Evolutionary conservation across 2,329 filamentous ascomycete species (phyloP), one percentile per base, ranked within the genome.

Genomic region (Escovopsis weberi): DNA sequence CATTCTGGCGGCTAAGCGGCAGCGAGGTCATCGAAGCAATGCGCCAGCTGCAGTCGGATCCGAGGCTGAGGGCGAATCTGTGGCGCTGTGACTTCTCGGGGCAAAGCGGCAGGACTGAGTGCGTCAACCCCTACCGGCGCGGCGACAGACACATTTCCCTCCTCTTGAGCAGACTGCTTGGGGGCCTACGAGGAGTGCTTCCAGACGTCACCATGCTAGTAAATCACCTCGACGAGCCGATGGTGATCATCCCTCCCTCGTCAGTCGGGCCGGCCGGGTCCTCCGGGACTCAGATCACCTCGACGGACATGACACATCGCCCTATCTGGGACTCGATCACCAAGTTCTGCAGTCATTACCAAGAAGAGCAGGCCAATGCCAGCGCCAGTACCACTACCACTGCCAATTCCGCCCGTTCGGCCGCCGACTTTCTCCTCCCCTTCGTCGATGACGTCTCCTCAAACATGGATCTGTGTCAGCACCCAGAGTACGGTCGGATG

Each of bases 191-290:
- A 0, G 53, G 49, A 0, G 37, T 45, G 2, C 38, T 68, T 4
- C 63, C 65, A 0, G 53, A 69, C 26, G 43, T 68, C 10, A 55
- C 53, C 8, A 63, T 72, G 23, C 55, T 70, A 0, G 53, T 70
- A 12, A 73, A 71, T 38, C 60, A 64, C 34, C 53, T 72, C 4
- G 68, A 74, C 40, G 68, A 74, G 46, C 67, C 69, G 1, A 53
- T 60, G 4, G 60, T 69, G 3, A 9, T 71, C 15, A 36, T 61
- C 8, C 57, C 56, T 1, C 46, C 49, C 0, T 11, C 33, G 18
- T 30, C 28, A 30, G 12, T 4, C 3, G 30, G 18, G 8, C 37
- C 15, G 23, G 7, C 18, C 32, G 12, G 5, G 10, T 23, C 33
- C 39, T 12, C 43, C 19, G n/a, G 11, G 12, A 40, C 4, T 9